Percentiles rank a stretch among this genome's conserved stretches.
These are phyloP conservation scores for Crataegus laevigata DNA, from an alignment of 306 rosid genomes.

Conservation along the genomic window DNA sequence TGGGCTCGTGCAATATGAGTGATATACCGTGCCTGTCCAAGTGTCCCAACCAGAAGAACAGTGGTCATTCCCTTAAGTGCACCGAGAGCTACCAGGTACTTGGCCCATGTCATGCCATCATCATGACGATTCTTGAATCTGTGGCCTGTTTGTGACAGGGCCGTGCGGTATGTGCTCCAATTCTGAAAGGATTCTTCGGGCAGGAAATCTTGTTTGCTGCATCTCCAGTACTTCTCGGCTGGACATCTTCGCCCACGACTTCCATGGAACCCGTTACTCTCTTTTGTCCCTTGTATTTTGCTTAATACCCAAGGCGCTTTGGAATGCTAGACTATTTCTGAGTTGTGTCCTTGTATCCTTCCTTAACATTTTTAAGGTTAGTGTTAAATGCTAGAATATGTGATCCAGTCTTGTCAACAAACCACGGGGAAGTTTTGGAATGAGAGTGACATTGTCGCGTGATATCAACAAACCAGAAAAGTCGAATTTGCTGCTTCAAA, in stretches of 20 bases:
- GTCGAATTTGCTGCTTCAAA: too few species aligned
- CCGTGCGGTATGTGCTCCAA: conserved; percentile 42
- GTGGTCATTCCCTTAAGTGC: conserved; percentile 78
- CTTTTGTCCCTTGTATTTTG: not conserved
- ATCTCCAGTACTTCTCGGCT: conserved; percentile 59
- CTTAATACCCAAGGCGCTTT: not conserved
- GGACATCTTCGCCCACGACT: conserved; percentile 11
- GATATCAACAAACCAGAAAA: too few species aligned
- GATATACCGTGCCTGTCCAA: conserved; percentile 50
- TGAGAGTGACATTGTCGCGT: too few species aligned
- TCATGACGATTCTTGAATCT: conserved; percentile 57
- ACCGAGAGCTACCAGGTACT: conserved; percentile 63
- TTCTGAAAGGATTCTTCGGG: conserved; percentile 77
- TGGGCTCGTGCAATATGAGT: conserved; percentile 78
- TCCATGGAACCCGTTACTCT: conserved; percentile 19
- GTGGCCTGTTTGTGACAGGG: conserved; percentile 44
- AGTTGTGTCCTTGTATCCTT: too few species aligned
- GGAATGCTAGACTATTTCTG: too few species aligned
- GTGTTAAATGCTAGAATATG: too few species aligned
- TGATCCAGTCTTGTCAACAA: too few species aligned
- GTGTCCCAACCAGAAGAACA: conserved; percentile 53
- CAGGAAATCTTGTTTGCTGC: conserved; percentile 65
- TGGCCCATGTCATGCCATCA: conserved; percentile 83
- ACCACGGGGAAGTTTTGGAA: too few species aligned
- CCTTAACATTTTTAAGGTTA: too few species aligned